phyloP scores from a whole-genome alignment of 805 yeast genomes.

The Candida railenensis region DNA sequence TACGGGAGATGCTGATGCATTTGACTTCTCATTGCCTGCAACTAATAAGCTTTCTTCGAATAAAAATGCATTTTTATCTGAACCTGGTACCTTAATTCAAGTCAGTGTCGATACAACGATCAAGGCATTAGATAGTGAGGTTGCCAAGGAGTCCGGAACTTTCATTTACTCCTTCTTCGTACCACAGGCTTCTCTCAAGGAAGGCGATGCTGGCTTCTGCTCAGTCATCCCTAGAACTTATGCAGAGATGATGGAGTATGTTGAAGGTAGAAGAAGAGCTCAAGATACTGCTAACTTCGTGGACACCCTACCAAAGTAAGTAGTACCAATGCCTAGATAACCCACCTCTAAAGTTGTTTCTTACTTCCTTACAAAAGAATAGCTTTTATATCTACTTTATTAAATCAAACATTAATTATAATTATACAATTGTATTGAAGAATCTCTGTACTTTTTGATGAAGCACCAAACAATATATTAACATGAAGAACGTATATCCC shows the following conservation, averaged over 20 bases:
- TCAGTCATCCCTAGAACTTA: constrained; percentile 86
- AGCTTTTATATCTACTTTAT: neutral
- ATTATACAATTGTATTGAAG: neutral
- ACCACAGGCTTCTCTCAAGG: constrained; percentile 51
- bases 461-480: too few species aligned
- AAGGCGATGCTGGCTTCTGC: constrained; percentile 55
- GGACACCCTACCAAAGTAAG: constrained; percentile 26
- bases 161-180: constrained; percentile 89
- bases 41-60: constrained; percentile 54
- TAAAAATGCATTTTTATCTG: constrained; percentile 59
- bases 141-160: constrained; percentile 73
- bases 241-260: constrained; percentile 87
- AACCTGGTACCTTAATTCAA: constrained; percentile 86
- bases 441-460: neutral
- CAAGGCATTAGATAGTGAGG: constrained; percentile 60
- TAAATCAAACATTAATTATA: constrained; percentile 3
- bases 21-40: constrained; percentile 54
- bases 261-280: constrained; percentile 90
- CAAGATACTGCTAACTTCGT: constrained; percentile 73
- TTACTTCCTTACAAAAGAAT: too few species aligned
- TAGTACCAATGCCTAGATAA: too few species aligned
- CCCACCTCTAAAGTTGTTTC: too few species aligned
- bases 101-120: constrained; percentile 85
- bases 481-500: too few species aligned
- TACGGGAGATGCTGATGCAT: constrained; percentile 26